Evolutionary conservation across 345 rosid species (phyloP), one percentile per base, ranked within the genome.

Genomic region (Dipteronia sinensis): DNA sequence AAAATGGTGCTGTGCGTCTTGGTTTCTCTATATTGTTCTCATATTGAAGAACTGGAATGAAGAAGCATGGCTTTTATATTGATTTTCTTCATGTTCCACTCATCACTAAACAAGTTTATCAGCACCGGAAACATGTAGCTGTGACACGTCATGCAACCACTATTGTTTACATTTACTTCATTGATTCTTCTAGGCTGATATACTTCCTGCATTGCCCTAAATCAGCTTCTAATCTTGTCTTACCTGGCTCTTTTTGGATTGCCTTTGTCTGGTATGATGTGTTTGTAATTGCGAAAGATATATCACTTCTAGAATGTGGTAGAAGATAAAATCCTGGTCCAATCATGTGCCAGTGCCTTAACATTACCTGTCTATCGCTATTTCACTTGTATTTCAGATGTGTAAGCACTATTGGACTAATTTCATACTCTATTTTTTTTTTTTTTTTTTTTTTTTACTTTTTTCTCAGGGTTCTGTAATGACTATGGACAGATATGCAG

Each of bases 401-500:
- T 42, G 23, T 13, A 23, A 34, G 17, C 70, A 22, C 3, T 78
- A 49, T 25, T 70, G 34, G 62, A 66, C 44, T 78, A 55, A 42
- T 59, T n/a, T 34, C 12, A 62, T 47, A 34, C 7, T 72, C 13
- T 77, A 71, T 65, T 47, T 59, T 56, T 81, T 55, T 0, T 3
- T 59, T 71, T 27, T 67, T 61, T 10, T n/a, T n/a, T 77, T 74
- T 65, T 47, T 59, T 56, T 81, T 55, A 3, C 13, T 59, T 71
- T 27, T 67, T 61, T 10, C 40, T 49, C 87, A 96, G 99, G 94
- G 86, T 74, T 88, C 99, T 70, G 80, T 80, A 69, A 92, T 94
- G 97, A 85, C 90, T 46, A 83, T 87, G 87, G 99, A 96, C 89
- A 89, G 98, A 85, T 96, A 96, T 78, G 97, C 95, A 3, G 95